Conservation (phyloP, 345 rosid species). For the Salix brachista region DNA sequence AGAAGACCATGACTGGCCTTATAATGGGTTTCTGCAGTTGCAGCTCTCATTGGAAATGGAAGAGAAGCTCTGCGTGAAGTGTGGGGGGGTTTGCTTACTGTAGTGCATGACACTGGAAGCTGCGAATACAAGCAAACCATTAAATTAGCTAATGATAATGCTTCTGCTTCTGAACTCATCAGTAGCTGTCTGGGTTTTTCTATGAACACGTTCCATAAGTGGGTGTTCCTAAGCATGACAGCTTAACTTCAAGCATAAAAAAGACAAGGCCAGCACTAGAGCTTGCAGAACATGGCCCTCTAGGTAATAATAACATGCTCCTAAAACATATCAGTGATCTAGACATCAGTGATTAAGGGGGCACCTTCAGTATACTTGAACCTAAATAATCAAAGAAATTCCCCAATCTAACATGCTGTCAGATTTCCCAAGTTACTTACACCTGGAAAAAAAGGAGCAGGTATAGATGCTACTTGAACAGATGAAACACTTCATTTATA, state of each 20-base stretch:
- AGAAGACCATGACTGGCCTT: constrained; percentile 25
- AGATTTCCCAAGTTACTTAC: no score
- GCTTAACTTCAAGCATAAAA: background rate
- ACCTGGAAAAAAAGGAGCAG: background rate
- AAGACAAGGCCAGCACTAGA: no score
- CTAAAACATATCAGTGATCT: background rate
- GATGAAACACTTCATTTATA: background rate
- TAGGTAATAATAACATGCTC: background rate
- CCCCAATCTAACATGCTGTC: no score
- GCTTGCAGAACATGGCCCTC: no score
- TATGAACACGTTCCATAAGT: background rate
- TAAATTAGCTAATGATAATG: background rate
- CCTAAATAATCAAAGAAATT: no score
- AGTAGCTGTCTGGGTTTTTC: background rate
- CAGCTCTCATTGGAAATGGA: constrained; percentile 41
- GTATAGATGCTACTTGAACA: background rate
- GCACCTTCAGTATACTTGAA: background rate
- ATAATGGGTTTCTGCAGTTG: constrained; percentile 31
- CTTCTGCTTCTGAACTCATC: background rate
- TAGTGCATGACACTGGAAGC: constrained; percentile 39
- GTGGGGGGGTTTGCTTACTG: constrained; percentile 33
- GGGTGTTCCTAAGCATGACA: background rate
- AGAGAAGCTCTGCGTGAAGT: constrained; percentile 62
- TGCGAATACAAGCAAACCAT: constrained; percentile 26
- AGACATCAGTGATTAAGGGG: background rate